phyloP scores from a whole-genome alignment of 2,329 filamentous ascomycete genomes.

The Phoma sp. region DNA sequence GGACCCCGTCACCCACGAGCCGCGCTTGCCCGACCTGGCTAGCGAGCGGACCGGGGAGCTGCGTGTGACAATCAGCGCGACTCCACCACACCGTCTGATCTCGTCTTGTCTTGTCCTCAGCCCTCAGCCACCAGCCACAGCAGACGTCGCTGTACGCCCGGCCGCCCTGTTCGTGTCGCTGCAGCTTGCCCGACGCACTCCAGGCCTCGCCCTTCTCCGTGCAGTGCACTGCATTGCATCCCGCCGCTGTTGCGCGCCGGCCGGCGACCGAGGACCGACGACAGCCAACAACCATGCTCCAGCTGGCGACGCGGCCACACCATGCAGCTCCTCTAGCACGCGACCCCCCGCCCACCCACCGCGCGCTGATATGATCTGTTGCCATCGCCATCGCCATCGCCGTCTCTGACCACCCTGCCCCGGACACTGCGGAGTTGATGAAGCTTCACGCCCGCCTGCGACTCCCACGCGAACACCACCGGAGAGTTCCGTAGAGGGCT shows the following conservation, averaged over 20 bases:
- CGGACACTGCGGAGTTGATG: conserved; percentile 43
- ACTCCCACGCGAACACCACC: conserved; percentile 47
- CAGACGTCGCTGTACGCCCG: too few relatives aligned
- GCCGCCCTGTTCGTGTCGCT: neutral
- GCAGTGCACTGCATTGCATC: neutral
- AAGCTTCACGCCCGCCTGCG: conserved; percentile 43
- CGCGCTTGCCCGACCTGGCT: neutral
- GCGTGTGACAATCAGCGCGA: neutral
- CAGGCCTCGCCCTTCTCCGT: neutral
- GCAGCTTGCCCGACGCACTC: neutral
- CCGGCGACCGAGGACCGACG: conserved; percentile 26
- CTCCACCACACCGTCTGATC: neutral
- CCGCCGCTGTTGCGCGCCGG: conserved; percentile 2
- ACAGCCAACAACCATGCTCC: conserved; percentile 38
- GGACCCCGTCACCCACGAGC: neutral
- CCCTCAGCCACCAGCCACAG: too few relatives aligned
- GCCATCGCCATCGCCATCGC: neutral
- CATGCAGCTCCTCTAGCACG: conserved; percentile 32
- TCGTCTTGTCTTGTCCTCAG: too few relatives aligned
- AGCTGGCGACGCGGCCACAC: conserved; percentile 26
- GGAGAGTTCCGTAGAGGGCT: conserved; percentile 46
- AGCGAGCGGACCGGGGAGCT: too few relatives aligned
- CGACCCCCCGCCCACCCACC: conserved; percentile 6
- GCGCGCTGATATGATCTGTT: neutral
- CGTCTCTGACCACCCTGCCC: neutral